A percentile compares a stretch with the other conserved stretches of the same genome.
These are phyloP conservation scores for Mediolabrus comicus DNA, from an alignment of 108 stramenopile species.

Conservation along the genomic window DNA sequence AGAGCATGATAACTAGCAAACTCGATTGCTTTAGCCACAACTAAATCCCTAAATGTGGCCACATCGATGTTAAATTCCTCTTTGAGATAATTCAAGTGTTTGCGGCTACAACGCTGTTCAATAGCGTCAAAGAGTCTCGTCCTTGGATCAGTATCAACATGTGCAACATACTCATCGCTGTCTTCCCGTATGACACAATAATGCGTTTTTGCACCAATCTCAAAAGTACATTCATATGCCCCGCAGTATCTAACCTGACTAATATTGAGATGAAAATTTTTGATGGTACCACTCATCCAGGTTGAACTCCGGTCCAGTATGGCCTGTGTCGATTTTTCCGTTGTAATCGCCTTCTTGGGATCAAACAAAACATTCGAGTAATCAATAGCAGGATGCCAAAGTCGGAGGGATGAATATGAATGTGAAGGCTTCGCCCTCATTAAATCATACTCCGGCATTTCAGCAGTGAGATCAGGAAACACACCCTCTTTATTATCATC, in stretches of 20 bases:
- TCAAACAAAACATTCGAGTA: too few species aligned
- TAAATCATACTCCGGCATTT: too few species aligned
- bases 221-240: conserved; percentile 5
- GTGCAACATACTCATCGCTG: conserved; percentile 5
- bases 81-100: neutral
- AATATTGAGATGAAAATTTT: too few species aligned
- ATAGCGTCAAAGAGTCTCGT: conserved; percentile 12
- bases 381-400: too few species aligned
- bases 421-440: too few species aligned
- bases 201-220: neutral
- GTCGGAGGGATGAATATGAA: too few species aligned
- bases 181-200: neutral
- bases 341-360: too few species aligned
- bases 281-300: neutral
- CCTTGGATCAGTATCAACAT: conserved; percentile 1
- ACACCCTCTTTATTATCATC: too few species aligned
- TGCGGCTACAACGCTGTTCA: neutral
- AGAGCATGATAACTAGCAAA: conserved; percentile 12
- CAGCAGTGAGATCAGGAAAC: too few species aligned
- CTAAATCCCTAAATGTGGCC: neutral
- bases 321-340: too few species aligned
- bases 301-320: neutral
- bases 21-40: conserved; percentile 2
- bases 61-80: conserved; percentile 1
- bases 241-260: neutral